These are phyloP conservation scores for Sonneratia caseolaris DNA, from an alignment of 345 rosid species.

Conservation along the genomic window DNA sequence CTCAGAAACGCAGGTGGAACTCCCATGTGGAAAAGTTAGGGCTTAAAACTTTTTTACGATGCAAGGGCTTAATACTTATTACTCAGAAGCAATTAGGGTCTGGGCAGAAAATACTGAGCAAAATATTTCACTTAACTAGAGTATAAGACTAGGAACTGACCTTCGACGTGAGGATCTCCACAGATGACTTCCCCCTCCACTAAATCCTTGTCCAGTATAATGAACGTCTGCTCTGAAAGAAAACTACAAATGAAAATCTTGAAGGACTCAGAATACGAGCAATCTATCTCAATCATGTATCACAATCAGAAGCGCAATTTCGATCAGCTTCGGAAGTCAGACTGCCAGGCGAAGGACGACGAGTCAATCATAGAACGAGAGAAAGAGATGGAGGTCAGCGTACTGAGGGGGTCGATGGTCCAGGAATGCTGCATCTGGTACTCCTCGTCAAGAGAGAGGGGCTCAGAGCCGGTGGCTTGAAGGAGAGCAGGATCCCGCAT, in stretches of 20 bases:
- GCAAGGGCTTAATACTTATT: too few species aligned
- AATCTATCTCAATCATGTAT: conserved; percentile 5
- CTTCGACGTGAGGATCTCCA: too few species aligned
- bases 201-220: conserved; percentile 67
- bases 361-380: background rate
- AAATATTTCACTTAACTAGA: background rate
- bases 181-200: too few species aligned
- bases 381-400: conserved; percentile 9
- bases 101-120: background rate
- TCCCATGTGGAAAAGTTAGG: background rate
- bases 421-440: conserved; percentile 77
- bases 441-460: conserved; percentile 53
- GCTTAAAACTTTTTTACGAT: background rate
- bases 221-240: conserved; percentile 77
- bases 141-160: too few species aligned
- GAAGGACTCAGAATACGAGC: conserved; percentile 1
- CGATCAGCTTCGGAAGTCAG: background rate
- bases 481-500: conserved; percentile 86
- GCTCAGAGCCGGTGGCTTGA: conserved; percentile 80
- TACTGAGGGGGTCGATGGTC: conserved; percentile 86
- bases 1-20: background rate
- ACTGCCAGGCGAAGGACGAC: background rate
- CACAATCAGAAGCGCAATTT: background rate
- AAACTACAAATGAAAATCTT: background rate
- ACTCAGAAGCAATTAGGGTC: background rate